Base-by-base conservation (phyloP, 139 green algal genomes). In the Chlorella sp. region DNA sequence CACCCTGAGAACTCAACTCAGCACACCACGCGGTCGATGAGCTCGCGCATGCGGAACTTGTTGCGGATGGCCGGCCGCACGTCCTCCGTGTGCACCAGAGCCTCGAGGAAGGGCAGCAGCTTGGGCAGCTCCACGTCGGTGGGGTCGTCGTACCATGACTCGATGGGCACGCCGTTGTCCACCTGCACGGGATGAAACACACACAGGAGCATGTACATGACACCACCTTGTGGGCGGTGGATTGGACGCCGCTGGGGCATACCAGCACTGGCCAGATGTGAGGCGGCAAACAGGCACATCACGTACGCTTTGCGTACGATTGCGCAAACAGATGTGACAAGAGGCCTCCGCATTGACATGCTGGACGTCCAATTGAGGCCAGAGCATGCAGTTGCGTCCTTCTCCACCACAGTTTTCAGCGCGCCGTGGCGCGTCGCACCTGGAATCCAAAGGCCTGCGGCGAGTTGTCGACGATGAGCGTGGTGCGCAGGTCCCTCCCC, bases 91-190 rank as follows among this genome's bases (percentile, higher is more conserved):
- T 84, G 65, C n/a, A 63, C 77, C 32, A 97, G 72, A 24, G 73
- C 64, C 72, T 96, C 88, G 76, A 98, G 77, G 74, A 98, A 98
- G n/a, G 90, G 94, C 64, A 97, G 78, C 74, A 98, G 80, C 69
- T 78, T 73, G 29, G 91, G 67, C 75, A 98, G 88, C 86, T 95
- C 93, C 0, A 35, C 70, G 74, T 98, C 94, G 0, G 29, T 14
- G 17, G 86, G 73, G 79, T 98, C 94, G 74, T 98, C 94, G 69
- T 93, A 95, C 90, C 94, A 98, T 10, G 77, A 90, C 82, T 97
- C 93, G 31, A 98, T 98, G 67, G 94, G 94, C 30, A 98, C 91
- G 74, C 94, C 94, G 69, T 98, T 98, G 73, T 91, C 88, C 23
- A 98, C 75, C 84, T 97, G 92, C 35, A 90, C 90, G 17, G 42